Percentiles rank a stretch among this genome's conserved stretches.
phyloP scores from a whole-genome alignment of 192 early-diverging fungal species.

The Gamsiella multidivaricata region DNA sequence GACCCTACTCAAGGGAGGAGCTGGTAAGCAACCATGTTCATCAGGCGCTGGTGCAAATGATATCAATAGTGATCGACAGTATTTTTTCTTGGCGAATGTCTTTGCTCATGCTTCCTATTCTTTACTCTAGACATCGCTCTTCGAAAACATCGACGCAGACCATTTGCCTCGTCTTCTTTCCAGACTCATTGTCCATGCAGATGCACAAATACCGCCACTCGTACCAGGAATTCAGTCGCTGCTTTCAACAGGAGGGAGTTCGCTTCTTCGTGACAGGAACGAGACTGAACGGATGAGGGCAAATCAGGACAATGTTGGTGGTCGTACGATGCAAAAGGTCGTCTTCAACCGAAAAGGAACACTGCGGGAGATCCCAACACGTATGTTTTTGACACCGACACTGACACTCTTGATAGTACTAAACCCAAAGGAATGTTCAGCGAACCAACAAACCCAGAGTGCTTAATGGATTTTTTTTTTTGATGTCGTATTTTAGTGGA shows the following conservation, averaged over 20 bases:
- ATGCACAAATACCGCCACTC: conserved; percentile 55
- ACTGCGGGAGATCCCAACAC: conserved; percentile 6
- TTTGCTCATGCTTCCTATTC: conserved; percentile 11
- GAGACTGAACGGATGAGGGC: conserved; percentile 33
- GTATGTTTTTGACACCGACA: conserved; percentile 18
- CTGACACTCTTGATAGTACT: neutral
- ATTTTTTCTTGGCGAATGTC: neutral
- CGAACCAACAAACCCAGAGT: no score
- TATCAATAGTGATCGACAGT: neutral
- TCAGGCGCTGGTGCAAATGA: neutral
- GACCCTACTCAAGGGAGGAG: conserved; percentile 64
- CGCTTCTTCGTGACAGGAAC: conserved; percentile 31
- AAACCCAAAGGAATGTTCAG: neutral
- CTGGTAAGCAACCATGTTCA: conserved; percentile 60
- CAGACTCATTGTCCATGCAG: conserved; percentile 28
- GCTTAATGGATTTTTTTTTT: no score
- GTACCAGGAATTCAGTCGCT: conserved; percentile 55
- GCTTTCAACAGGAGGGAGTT: conserved; percentile 37
- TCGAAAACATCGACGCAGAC: conserved; percentile 47
- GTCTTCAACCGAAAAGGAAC: conserved; percentile 22
- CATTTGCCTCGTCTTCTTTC: conserved; percentile 47
- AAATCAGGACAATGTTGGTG: conserved; percentile 18
- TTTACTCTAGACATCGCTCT: conserved; percentile 26
- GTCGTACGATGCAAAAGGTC: conserved; percentile 11
- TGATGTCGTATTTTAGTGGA: conserved; percentile 30